Conservation (phyloP, 352 stramenopile species). For the Phytophthora cactorum region DNA sequence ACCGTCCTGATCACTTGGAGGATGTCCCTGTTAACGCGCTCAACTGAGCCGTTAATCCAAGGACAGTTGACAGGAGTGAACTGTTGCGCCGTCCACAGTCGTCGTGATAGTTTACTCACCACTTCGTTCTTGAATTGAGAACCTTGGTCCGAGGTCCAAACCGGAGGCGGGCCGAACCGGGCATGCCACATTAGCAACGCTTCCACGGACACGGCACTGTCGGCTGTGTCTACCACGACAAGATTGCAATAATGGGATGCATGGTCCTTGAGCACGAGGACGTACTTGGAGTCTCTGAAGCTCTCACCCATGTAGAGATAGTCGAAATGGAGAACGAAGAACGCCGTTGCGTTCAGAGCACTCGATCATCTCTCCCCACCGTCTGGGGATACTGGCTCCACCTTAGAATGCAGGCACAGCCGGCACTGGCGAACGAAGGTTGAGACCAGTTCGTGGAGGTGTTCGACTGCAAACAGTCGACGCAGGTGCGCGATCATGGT, state of each 20-base stretch:
- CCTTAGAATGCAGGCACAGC: neutral
- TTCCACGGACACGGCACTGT: neutral
- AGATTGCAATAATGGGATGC: neutral
- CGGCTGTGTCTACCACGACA: neutral
- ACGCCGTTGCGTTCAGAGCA: neutral
- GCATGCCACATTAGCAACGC: neutral
- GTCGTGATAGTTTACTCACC: neutral
- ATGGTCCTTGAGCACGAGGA: neutral
- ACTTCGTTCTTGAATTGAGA: neutral
- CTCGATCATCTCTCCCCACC: neutral
- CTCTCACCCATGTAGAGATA: neutral
- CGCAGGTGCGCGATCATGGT: neutral
- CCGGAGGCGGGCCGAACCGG: neutral
- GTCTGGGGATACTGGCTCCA: neutral
- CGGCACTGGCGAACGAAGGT: neutral
- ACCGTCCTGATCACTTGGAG: neutral
- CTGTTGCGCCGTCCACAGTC: too few relatives aligned
- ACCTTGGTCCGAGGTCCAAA: neutral
- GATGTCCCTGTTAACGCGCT: neutral
- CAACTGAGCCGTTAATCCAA: neutral
- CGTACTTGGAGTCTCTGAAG: neutral
- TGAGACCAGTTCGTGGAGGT: neutral
- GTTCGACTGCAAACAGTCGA: neutral
- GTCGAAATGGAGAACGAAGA: slow-evolving; percentile 4
- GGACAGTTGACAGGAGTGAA: neutral